Conservation (phyloP, 768 basidiomycete species). For the Chlorophyllum brunneum region DNA sequence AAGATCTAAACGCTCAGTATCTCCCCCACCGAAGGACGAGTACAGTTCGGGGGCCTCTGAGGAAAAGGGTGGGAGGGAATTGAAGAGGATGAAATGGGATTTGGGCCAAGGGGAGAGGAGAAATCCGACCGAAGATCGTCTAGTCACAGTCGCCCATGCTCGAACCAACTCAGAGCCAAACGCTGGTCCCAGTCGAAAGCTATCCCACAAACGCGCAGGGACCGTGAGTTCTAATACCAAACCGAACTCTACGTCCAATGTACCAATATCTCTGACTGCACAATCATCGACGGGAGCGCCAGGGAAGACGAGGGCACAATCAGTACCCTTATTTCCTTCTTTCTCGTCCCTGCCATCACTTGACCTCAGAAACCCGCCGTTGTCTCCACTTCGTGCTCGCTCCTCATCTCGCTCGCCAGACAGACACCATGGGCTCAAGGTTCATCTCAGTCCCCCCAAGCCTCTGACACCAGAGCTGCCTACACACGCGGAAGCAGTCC, state of each 20-base stretch:
- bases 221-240: conserved; percentile 20
- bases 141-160: conserved; percentile 20
- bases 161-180: conserved; percentile 35
- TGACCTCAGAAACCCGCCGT: conserved; percentile 40
- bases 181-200: conserved; percentile 16
- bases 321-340: conserved; percentile 39
- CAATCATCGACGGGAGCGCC: conserved; percentile 18
- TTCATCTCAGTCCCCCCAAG: conserved; percentile 21
- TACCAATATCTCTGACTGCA: conserved; percentile 16
- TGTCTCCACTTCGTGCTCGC: conserved; percentile 34
- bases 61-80: conserved; percentile 22
- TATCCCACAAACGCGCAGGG: conserved; percentile 22
- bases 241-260: conserved; percentile 23
- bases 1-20: conserved; percentile 35
- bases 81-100: conserved; percentile 35
- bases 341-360: conserved; percentile 29
- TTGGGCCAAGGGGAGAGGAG: conserved; percentile 14
- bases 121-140: conserved; percentile 5
- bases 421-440: conserved; percentile 33
- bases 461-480: conserved; percentile 2
- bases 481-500: conserved; percentile 11
- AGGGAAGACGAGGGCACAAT: conserved; percentile 37
- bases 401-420: conserved; percentile 39
- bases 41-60: conserved; percentile 25
- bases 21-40: conserved; percentile 30